Percentiles rank a stretch among this genome's conserved stretches.
These are phyloP conservation scores for Gnaphalium uliginosum DNA, from an alignment of 129 eudicot species.

Conservation along the genomic window DNA sequence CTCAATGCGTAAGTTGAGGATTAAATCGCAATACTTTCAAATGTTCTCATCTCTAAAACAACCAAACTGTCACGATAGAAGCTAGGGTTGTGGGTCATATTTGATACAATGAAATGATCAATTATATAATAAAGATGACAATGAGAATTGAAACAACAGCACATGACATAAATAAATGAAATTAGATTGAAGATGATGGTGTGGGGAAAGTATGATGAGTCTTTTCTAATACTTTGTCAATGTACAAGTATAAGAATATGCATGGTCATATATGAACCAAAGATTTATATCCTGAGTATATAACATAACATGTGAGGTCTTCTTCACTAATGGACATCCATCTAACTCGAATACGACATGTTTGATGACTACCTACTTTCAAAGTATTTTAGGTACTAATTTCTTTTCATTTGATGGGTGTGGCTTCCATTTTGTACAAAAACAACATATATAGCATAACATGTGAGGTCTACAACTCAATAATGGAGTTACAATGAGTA, in stretches of 20 bases:
- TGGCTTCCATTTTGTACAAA: neutral
- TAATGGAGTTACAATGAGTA: neutral
- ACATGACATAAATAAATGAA: slow-evolving; percentile 9
- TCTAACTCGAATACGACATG: neutral
- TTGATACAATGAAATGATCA: neutral
- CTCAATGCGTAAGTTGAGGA: neutral
- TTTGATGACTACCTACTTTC: neutral
- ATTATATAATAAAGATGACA: neutral
- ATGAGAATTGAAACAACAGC: neutral
- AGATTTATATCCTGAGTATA: slow-evolving; percentile 15
- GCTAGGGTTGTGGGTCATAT: neutral
- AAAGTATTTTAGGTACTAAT: neutral
- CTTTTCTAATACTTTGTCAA: neutral
- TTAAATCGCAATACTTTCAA: too few species aligned
- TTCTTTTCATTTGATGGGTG: neutral
- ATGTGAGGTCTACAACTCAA: neutral
- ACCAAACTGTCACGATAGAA: too few species aligned
- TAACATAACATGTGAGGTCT: slow-evolving; percentile 14
- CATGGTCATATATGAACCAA: slow-evolving; percentile 20
- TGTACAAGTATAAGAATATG: slow-evolving; percentile 26
- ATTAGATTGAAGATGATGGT: slow-evolving; percentile 9
- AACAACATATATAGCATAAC: neutral
- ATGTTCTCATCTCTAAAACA: neutral
- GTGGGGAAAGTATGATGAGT: neutral
- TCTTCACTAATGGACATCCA: neutral